A percentile compares a stretch with the other conserved stretches of the same genome.
Conservation (phyloP, 1,139 yeast genomes). For the Yamadazyma sp. region DNA sequence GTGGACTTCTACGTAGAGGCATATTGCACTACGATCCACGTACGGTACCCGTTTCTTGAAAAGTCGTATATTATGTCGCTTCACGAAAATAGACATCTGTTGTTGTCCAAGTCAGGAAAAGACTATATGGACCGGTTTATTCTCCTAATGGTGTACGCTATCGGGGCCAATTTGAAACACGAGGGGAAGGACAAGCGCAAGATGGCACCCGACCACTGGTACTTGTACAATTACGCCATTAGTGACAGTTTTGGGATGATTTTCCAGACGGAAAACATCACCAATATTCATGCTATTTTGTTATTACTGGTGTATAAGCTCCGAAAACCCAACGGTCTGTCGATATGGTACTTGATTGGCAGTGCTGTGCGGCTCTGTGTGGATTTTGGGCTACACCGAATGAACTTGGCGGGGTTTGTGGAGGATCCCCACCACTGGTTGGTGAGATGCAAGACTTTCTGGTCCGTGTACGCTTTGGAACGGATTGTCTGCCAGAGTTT, state of each 20-base stretch:
- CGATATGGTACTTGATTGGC: conserved; percentile 13
- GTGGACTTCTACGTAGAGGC: conserved; percentile 10
- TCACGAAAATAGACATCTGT: conserved; percentile 3
- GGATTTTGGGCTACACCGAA: conserved; percentile 12
- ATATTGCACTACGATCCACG: conserved; percentile 9
- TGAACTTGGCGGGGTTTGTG: conserved; percentile 7
- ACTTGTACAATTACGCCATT: conserved; percentile 9
- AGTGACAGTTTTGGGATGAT: conserved; percentile 3
- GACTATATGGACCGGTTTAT: conserved; percentile 7
- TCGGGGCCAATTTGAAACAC: conserved; percentile 12
- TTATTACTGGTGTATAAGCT: conserved; percentile 12
- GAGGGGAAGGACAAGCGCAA: background rate
- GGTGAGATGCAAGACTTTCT: conserved; percentile 8
- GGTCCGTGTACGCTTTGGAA: conserved; percentile 12
- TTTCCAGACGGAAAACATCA: conserved; percentile 2
- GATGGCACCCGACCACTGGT: conserved; percentile 5
- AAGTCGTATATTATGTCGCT: conserved; percentile 3
- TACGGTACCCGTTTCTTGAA: conserved; percentile 10
- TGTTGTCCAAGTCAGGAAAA: background rate
- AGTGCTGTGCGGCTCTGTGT: conserved; percentile 11
- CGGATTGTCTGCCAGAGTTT: conserved; percentile 9
- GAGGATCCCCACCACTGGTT: conserved; percentile 8
- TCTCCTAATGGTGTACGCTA: conserved; percentile 12
- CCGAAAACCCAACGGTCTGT: conserved; percentile 11
- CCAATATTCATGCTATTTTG: conserved; percentile 9